Evolutionary conservation across 495 filamentous ascomycete species (phyloP).

Genomic region (Stereocaulon alpinum): DNA sequence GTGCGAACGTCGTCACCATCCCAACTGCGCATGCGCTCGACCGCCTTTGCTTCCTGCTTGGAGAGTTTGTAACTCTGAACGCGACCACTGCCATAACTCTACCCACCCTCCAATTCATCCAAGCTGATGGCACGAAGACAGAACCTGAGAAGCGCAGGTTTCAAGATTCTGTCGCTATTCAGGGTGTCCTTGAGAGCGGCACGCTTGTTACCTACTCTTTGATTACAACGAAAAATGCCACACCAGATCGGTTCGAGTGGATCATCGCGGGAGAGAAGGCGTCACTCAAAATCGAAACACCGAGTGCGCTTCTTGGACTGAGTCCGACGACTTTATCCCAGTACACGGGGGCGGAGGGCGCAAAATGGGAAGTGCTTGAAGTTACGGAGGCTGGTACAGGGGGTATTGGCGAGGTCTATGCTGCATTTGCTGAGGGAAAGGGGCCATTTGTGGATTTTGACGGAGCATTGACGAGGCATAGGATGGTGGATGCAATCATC

Average conservation of each 20-base stretch:
- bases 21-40: constrained; percentile 12
- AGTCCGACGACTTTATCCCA: constrained; percentile 6
- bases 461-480: constrained; percentile 10
- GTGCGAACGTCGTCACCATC: constrained; percentile 11
- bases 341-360: background rate
- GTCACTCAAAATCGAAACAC: constrained; percentile 39
- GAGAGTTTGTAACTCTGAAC: constrained; percentile 10
- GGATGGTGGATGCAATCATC: constrained; percentile 15
- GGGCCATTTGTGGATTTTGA: constrained; percentile 15
- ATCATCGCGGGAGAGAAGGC: constrained; percentile 46
- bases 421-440: constrained; percentile 15
- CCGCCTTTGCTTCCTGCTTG: constrained; percentile 12
- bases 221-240: background rate
- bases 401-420: constrained; percentile 14
- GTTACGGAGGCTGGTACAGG: background rate
- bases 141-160: constrained; percentile 3
- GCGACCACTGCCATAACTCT: constrained; percentile 1
- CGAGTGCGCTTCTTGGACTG: background rate
- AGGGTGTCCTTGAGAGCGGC: constrained; percentile 9
- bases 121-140: constrained; percentile 1
- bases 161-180: constrained; percentile 7
- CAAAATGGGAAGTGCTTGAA: constrained; percentile 6
- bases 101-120: constrained; percentile 10
- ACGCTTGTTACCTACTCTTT: constrained; percentile 2
- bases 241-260: constrained; percentile 35